Base-by-base conservation (phyloP, 1,284 basidiomycete species). In the Melampsora americana region DNA sequence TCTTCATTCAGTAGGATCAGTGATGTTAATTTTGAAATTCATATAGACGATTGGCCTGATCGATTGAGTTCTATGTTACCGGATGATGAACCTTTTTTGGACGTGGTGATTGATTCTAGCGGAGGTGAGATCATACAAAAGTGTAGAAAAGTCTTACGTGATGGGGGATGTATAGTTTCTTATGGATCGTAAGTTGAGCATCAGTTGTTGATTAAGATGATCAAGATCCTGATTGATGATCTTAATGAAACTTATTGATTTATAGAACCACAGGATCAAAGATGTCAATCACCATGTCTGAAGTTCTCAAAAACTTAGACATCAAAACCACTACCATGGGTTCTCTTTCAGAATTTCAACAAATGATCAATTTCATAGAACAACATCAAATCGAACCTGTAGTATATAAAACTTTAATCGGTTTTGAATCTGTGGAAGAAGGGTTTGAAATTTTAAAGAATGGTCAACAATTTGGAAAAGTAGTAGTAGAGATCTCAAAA, bases 61-160 rank as follows among this genome's bases (percentile, higher is more conserved):
- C 44, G 23, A 9, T 59, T 73, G 20, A 14, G 20, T 5, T 66
- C 61, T 32, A n/a, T 73, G 23, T 53, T 73, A 30, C 71, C 71
- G 7, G 11, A 30, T 14, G 64, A 73, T 30, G 53, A 20, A 30
- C 48, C 48, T 28, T 59, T 39, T 18, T 23, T 73, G 18, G 71
- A 73, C 35, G 71, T 44, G 32, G 71, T 73, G 30, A 73, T 73
- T 16, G 71, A 73, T 53, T 73, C 71, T 3, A 64, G 48, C 7
- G 71, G 64, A 66, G 71, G 64, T 23, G 71, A 73, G 12, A 73
- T 73, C 39, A n/a, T 64, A 20, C 71, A 66, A 26, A 65, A 73
- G 48, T 66, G 44, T 23, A 59, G 26, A 14, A 48, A 64, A 28
- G 14, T 73, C 35, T 59, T 73, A 66, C 61, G 71, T 7, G 61